A percentile compares a stretch with the other conserved stretches of the same genome.
These are phyloP conservation scores for Fusarium papillatum DNA, from an alignment of 2,329 filamentous ascomycete genomes.

Conservation along the genomic window DNA sequence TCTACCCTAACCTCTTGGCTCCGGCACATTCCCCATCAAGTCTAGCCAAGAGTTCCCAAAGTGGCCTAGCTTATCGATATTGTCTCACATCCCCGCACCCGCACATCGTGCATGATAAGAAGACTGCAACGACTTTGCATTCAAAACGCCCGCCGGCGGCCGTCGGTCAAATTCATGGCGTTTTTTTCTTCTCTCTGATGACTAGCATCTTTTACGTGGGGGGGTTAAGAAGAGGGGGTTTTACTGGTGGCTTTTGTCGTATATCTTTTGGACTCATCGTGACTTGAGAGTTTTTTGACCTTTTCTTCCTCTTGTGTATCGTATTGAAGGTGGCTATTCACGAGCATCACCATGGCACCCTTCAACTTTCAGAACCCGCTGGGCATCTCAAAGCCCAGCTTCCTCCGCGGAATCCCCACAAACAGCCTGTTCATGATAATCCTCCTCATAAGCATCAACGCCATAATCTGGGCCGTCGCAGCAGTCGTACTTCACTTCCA, in stretches of 20 bases:
- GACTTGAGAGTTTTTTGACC: not conserved
- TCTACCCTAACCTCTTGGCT: not conserved
- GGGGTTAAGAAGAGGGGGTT: not conserved
- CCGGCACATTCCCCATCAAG: not conserved
- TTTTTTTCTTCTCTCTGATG: not conserved
- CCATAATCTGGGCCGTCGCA: slow-evolving; percentile 66
- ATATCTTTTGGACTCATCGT: not conserved
- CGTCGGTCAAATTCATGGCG: slow-evolving; percentile 1
- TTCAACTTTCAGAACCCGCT: slow-evolving; percentile 30
- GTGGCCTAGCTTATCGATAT: not conserved
- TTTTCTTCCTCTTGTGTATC: not conserved
- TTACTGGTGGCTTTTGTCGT: not conserved
- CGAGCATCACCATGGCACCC: slow-evolving; percentile 30
- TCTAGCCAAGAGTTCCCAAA: not conserved
- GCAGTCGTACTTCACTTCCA: slow-evolving; percentile 67
- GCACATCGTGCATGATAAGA: not conserved
- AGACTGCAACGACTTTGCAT: not conserved
- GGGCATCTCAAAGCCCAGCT: slow-evolving; percentile 42
- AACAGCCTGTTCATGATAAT: slow-evolving; percentile 63
- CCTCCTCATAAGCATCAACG: slow-evolving; percentile 64
- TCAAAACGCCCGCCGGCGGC: not conserved
- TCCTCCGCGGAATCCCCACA: slow-evolving; percentile 48
- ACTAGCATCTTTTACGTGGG: not conserved
- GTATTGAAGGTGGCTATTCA: not conserved
- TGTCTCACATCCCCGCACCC: not conserved